Percentiles rank a stretch among this genome's conserved stretches.
phyloP scores from a whole-genome alignment of 2,329 filamentous ascomycete genomes.

The Tolypocladium capitatum region DNA sequence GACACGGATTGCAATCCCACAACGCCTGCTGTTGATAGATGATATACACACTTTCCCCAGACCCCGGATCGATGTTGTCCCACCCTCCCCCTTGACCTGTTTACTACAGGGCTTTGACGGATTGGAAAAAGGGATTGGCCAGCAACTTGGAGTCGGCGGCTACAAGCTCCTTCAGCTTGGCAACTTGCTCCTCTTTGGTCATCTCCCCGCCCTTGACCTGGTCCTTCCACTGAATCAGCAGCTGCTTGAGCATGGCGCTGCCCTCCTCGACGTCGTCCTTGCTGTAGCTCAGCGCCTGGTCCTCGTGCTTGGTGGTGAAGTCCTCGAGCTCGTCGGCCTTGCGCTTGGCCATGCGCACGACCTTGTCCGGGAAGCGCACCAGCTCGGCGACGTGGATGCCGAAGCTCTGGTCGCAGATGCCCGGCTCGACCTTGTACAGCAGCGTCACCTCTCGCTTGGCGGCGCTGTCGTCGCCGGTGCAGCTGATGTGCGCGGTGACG shows the following conservation, averaged over 20 bases:
- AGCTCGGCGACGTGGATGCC: constrained; percentile 97
- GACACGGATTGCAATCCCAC: not conserved
- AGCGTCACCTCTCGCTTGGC: constrained; percentile 77
- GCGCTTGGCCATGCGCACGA: constrained; percentile 96
- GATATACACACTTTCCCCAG: not conserved
- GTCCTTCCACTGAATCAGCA: constrained; percentile 76
- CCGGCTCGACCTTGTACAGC: constrained; percentile 90
- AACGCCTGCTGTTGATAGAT: not conserved
- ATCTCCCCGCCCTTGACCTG: constrained; percentile 49
- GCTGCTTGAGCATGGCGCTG: constrained; percentile 68
- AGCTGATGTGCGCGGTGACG: constrained; percentile 83
- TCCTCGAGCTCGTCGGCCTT: constrained; percentile 98
- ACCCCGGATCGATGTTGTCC: not conserved
- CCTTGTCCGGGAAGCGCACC: constrained; percentile 91
- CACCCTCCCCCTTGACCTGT: not conserved
- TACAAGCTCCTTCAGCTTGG: constrained; percentile 68
- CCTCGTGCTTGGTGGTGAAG: constrained; percentile 69
- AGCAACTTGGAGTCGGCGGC: constrained; percentile 52
- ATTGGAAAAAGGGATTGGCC: constrained; percentile 58
- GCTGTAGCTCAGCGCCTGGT: constrained; percentile 46
- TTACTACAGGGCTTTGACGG: constrained; percentile 42
- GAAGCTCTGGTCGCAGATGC: constrained; percentile 93
- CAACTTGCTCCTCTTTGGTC: constrained; percentile 64
- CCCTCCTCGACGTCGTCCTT: constrained; percentile 85
- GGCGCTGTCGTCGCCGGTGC: constrained; percentile 25